Base-by-base conservation (phyloP, 1,284 basidiomycete species). In the Cryptococcus sp. region DNA sequence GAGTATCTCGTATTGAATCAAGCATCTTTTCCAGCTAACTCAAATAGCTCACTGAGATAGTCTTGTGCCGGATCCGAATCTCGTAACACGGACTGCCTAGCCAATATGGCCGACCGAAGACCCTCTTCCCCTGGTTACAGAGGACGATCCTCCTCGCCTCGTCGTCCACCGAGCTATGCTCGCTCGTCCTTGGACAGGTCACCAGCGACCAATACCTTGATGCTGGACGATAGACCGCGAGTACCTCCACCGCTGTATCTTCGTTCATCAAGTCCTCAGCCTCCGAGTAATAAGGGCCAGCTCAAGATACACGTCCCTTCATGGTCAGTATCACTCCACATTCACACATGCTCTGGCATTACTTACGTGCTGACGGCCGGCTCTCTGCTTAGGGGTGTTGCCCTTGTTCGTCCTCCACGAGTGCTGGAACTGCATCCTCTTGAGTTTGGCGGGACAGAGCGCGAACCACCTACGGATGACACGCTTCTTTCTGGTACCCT, bases 241-340 rank as follows among this genome's bases (percentile, higher is more conserved):
- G 72, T 75, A 3, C 74, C 74, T 1, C 72, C 73, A 20, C 73
- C 74, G 1, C 72, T 76, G 50, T 74, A 71, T 54, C 58, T 76
- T 16, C 62, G 74, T 11, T 58, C 59, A 16, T 66, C 66, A 6
- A 67, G 64, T 48, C 66, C 66, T 1, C 70, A 70, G 42, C 62
- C 65, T 1, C 57, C 56, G 22, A 67, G 62, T 41, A 63, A 52
- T 10, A 66, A 66, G 22, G 74, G 74, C 0, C 47, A 46, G 0
- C 50, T 76, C 40, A 68, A 66, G 52, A 73, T 76, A 4, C 72
- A 75, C 58, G 64, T 76, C 10, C 73, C 73, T 6, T 69, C 69
- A 50, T 76, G 72, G 73, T 75, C 54, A 61, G 72, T 69, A 6
- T 13, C n/a, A 7, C 11, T 2, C 41, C 43, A n/a, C 6, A 3